Evolutionary conservation across 208 protist species (phyloP).

Genomic region (Leishmania braziliensis): DNA sequence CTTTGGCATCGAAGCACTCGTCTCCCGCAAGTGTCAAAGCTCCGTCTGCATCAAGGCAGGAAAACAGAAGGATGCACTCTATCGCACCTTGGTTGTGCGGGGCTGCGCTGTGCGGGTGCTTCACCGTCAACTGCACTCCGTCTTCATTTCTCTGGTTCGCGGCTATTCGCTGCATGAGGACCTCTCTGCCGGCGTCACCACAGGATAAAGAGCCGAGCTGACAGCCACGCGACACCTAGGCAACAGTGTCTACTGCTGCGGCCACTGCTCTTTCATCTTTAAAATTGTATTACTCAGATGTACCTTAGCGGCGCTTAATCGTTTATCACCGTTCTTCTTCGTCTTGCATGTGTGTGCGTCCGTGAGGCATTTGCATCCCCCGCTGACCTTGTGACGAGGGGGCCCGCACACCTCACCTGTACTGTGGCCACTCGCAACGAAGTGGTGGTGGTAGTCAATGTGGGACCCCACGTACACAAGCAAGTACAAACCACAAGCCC

Average conservation of each 20-base stretch:
- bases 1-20: constrained; percentile 60
- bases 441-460: neutral
- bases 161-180: constrained; percentile 64
- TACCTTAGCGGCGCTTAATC: neutral
- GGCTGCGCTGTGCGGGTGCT: constrained; percentile 54
- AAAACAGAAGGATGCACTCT: constrained; percentile 23
- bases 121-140: constrained; percentile 33
- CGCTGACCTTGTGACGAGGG: neutral
- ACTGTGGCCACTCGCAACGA: neutral
- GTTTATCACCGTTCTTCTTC: neutral
- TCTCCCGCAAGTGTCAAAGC: constrained; percentile 46
- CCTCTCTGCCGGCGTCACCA: constrained; percentile 24
- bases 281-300: constrained; percentile 5
- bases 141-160: constrained; percentile 47
- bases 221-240: neutral
- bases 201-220: neutral
- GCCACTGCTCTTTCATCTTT: neutral
- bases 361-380: neutral
- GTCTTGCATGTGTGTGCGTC: neutral
- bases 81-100: constrained; percentile 27
- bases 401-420: neutral
- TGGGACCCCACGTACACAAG: neutral
- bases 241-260: neutral
- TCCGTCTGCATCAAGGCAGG: constrained; percentile 57
- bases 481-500: neutral